These are phyloP conservation scores for Penicillium argentinense DNA, from an alignment of 495 filamentous ascomycete genomes.

Conservation along the genomic window DNA sequence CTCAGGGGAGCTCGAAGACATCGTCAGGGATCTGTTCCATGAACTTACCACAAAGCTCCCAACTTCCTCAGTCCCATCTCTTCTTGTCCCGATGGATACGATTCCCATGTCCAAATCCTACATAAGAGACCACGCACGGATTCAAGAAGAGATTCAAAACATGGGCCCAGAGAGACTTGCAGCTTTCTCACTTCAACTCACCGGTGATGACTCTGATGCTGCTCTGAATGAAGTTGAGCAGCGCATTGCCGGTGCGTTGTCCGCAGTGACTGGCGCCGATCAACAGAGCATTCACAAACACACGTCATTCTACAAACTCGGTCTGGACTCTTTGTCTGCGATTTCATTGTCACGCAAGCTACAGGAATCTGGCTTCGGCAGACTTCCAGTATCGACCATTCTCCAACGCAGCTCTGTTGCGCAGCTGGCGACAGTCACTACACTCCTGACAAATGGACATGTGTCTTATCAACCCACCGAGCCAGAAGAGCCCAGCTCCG, in stretches of 20 bases:
- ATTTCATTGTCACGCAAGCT: conserved; percentile 62
- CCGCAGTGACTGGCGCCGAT: conserved; percentile 46
- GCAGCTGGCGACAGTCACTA: conserved; percentile 48
- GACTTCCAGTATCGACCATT: conserved; percentile 60
- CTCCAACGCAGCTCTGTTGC: conserved; percentile 60
- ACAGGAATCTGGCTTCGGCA: conserved; percentile 33
- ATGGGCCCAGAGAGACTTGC: conserved; percentile 24
- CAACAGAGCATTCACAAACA: conserved; percentile 41
- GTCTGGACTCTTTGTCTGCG: conserved; percentile 79
- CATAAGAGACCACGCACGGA: conserved; percentile 56
- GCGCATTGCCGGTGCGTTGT: conserved; percentile 50
- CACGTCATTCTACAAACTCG: conserved; percentile 62
- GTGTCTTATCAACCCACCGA: background rate
- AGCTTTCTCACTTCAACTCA: conserved; percentile 20
- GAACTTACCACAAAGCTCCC: conserved; percentile 48
- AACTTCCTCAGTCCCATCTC: conserved; percentile 66
- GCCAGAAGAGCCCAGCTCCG: background rate
- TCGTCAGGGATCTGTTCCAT: conserved; percentile 40
- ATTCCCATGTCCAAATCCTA: conserved; percentile 64
- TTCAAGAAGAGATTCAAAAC: conserved; percentile 34
- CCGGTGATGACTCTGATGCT: conserved; percentile 17
- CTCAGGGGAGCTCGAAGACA: conserved; percentile 3
- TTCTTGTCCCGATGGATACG: conserved; percentile 62
- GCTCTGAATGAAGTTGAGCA: conserved; percentile 38
- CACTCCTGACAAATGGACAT: conserved; percentile 5